These are phyloP conservation scores for Elongisporangium undulatum DNA, from an alignment of 352 stramenopile genomes.

Conservation along the genomic window DNA sequence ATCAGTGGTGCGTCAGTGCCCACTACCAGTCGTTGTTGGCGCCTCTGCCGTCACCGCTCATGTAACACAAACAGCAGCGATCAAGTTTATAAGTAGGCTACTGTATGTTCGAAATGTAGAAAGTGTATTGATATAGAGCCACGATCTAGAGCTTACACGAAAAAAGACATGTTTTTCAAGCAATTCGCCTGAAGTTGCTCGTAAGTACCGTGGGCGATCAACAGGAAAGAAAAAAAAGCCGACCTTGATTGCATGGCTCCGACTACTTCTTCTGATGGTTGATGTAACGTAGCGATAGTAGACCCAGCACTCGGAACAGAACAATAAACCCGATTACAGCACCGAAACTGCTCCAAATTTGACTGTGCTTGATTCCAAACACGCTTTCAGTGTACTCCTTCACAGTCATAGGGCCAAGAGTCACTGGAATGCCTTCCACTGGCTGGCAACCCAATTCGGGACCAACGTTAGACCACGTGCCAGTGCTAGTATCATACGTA, in stretches of 20 bases:
- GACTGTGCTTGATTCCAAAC: constrained; percentile 55
- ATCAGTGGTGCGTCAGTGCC: too few species aligned
- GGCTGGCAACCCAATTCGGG: constrained; percentile 31
- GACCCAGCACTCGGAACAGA: constrained; percentile 34
- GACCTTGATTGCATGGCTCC: constrained; percentile 1
- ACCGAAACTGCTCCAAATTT: constrained; percentile 41
- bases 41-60: too few species aligned
- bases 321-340: constrained; percentile 43
- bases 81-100: too few species aligned
- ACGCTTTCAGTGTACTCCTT: constrained; percentile 45
- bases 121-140: too few species aligned
- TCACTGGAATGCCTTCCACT: constrained; percentile 24
- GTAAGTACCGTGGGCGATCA: too few species aligned
- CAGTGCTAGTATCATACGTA: constrained; percentile 13
- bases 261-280: constrained; percentile 45
- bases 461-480: constrained; percentile 14
- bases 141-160: too few species aligned
- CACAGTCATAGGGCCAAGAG: constrained; percentile 31
- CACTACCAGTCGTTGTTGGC: too few species aligned
- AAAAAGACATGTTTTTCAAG: too few species aligned
- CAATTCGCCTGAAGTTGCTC: too few species aligned
- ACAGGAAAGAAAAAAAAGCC: background rate
- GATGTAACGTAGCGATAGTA: constrained; percentile 50
- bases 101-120: too few species aligned
- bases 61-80: too few species aligned